Conservation (phyloP, 2,329 filamentous ascomycete genomes). For the Clonostachys byssicola region DNA sequence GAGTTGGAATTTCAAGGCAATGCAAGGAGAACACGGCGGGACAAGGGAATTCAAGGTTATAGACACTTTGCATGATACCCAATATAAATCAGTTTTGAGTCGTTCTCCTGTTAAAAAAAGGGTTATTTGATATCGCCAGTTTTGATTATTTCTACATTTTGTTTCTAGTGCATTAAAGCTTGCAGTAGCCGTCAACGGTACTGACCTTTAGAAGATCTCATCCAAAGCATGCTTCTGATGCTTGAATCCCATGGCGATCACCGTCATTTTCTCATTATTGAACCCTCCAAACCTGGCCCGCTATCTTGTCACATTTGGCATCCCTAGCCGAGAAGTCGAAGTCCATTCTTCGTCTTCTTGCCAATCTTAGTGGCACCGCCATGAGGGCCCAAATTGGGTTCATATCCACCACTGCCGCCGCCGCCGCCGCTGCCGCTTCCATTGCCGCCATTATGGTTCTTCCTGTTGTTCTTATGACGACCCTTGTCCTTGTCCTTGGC, state of each 20-base stretch:
- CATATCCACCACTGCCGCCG: constrained; percentile 31
- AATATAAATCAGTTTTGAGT: not conserved
- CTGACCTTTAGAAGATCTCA: too few relatives aligned
- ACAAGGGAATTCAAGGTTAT: not conserved
- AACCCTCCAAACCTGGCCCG: too few relatives aligned
- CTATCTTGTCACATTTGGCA: too few relatives aligned
- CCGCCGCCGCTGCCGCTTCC: constrained; percentile 16
- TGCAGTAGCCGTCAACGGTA: too few relatives aligned
- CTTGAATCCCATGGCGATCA: too few relatives aligned
- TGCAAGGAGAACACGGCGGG: not conserved
- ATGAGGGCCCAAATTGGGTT: constrained; percentile 40
- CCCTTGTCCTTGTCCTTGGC: constrained; percentile 54
- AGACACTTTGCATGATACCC: constrained; percentile 2
- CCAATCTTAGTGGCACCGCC: constrained; percentile 56
- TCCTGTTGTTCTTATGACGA: constrained; percentile 28
- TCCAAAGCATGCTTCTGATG: too few relatives aligned
- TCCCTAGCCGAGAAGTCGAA: constrained; percentile 52
- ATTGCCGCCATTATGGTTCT: constrained; percentile 25
- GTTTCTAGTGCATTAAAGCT: too few relatives aligned
- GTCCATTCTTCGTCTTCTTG: constrained; percentile 63
- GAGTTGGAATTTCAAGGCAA: too few relatives aligned
- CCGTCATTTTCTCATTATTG: too few relatives aligned
- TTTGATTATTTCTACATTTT: too few relatives aligned
- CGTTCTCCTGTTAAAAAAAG: too few relatives aligned
- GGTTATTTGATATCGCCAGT: too few relatives aligned